Conservation (phyloP, 805 yeast genomes). For the Alloascoidea africana region DNA sequence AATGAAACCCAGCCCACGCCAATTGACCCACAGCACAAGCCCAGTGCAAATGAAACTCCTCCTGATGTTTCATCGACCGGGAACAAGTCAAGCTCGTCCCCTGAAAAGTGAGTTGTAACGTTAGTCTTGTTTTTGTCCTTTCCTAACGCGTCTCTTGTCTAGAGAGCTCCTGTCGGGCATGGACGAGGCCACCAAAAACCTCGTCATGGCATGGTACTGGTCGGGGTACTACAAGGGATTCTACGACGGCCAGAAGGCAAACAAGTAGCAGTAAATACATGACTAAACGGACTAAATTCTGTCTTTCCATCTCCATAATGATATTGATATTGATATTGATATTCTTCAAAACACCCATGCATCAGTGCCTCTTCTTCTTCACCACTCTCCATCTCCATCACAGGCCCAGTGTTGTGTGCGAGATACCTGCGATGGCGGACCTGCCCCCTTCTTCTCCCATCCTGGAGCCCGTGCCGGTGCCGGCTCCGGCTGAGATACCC, state of each 20-base stretch:
- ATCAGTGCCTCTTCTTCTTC: constrained; percentile 1
- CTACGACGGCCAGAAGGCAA: background rate
- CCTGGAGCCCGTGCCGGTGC: too few relatives aligned
- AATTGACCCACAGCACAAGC: background rate
- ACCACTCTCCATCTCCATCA: background rate
- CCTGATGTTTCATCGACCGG: background rate
- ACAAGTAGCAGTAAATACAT: background rate
- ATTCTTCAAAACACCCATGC: too few relatives aligned
- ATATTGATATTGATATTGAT: too few relatives aligned
- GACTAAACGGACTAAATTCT: background rate
- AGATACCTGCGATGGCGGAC: background rate
- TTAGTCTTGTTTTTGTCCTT: too few relatives aligned
- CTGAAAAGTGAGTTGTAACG: too few relatives aligned
- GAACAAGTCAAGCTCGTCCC: background rate
- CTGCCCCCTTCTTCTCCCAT: background rate
- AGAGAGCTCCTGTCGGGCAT: too few relatives aligned
- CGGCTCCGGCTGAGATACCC: background rate
- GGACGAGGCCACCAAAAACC: background rate
- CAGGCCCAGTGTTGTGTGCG: background rate
- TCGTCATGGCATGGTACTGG: constrained; percentile 3
- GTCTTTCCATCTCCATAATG: too few relatives aligned
- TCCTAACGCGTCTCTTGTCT: too few relatives aligned
- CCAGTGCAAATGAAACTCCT: background rate
- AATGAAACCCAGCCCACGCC: background rate
- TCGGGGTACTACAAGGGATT: constrained; percentile 2